These are phyloP conservation scores for Sporisorium exsertum DNA, from an alignment of 1,284 basidiomycete species.

Conservation along the genomic window DNA sequence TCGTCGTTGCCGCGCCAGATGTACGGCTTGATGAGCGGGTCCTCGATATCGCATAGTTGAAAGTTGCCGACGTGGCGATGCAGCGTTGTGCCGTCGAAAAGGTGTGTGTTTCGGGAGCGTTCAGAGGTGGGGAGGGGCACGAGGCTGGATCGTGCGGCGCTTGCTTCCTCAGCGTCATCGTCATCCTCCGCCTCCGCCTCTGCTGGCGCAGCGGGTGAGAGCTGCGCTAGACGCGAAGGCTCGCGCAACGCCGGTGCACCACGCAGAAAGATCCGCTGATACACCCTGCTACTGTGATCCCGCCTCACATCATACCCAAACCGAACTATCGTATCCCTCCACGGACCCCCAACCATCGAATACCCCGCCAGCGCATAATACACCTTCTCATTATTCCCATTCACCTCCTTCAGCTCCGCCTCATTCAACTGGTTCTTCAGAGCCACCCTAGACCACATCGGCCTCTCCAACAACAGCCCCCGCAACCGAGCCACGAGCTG, in stretches of 20 bases:
- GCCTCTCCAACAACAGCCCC: constrained; percentile 74
- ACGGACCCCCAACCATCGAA: constrained; percentile 91
- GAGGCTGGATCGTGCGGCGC: constrained; percentile 7
- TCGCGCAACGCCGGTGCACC: constrained; percentile 5
- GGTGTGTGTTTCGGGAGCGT: constrained; percentile 74
- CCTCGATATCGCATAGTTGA: constrained; percentile 90
- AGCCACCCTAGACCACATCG: constrained; percentile 87
- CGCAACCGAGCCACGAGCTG: constrained; percentile 15
- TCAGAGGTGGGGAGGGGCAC: background rate
- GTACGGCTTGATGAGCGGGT: constrained; percentile 74
- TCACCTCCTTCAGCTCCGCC: constrained; percentile 77
- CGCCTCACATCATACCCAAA: constrained; percentile 89
- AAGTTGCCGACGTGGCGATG: constrained; percentile 88
- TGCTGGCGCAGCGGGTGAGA: background rate
- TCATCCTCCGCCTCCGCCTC: constrained; percentile 11
- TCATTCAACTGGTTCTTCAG: constrained; percentile 84
- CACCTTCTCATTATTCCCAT: constrained; percentile 66
- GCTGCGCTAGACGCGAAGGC: background rate
- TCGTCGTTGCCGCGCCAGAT: constrained; percentile 34
- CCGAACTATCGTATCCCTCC: constrained; percentile 86
- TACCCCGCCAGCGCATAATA: constrained; percentile 75
- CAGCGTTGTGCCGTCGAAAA: constrained; percentile 86
- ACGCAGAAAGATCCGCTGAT: constrained; percentile 54
- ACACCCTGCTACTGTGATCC: constrained; percentile 77
- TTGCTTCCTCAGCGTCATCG: background rate